Percentiles rank a stretch among this genome's conserved stretches.
These are phyloP conservation scores for Stagonosporopsis rhizophila DNA, from an alignment of 2,329 filamentous ascomycete species.

Conservation along the genomic window DNA sequence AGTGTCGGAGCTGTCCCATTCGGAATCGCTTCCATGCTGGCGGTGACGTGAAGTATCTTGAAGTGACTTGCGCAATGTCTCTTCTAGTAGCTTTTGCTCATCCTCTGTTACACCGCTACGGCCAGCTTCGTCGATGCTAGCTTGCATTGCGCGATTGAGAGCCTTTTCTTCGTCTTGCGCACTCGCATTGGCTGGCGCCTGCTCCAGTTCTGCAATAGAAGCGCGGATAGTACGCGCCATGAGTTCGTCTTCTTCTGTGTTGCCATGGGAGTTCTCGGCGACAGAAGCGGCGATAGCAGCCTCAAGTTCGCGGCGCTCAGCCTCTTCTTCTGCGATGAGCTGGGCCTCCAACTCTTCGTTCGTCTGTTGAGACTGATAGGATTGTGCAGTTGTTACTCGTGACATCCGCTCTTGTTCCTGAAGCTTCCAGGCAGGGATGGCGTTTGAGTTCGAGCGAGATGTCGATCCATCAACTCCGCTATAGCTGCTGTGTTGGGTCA, in stretches of 20 bases:
- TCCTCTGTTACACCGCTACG: constrained; percentile 41
- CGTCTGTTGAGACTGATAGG: constrained; percentile 21
- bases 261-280: constrained; percentile 71
- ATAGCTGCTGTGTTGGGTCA: constrained; percentile 25
- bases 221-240: constrained; percentile 78
- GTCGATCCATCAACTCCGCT: constrained; percentile 19
- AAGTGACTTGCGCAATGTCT: constrained; percentile 54
- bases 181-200: constrained; percentile 38
- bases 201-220: constrained; percentile 67
- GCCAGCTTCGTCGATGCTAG: constrained; percentile 56
- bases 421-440: constrained; percentile 22
- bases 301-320: constrained; percentile 70
- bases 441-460: constrained; percentile 25
- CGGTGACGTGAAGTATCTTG: constrained; percentile 47
- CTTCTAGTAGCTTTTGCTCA: constrained; percentile 53
- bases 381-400: constrained; percentile 21
- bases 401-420: constrained; percentile 39
- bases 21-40: constrained; percentile 30
- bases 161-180: constrained; percentile 55
- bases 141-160: constrained; percentile 58
- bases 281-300: constrained; percentile 71
- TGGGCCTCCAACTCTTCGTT: constrained; percentile 28
- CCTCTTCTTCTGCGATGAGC: constrained; percentile 40
- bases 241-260: constrained; percentile 71
- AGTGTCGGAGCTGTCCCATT: constrained; percentile 40